Base-by-base conservation (phyloP, 495 filamentous ascomycete species). In the Apodospora peruviana region DNA sequence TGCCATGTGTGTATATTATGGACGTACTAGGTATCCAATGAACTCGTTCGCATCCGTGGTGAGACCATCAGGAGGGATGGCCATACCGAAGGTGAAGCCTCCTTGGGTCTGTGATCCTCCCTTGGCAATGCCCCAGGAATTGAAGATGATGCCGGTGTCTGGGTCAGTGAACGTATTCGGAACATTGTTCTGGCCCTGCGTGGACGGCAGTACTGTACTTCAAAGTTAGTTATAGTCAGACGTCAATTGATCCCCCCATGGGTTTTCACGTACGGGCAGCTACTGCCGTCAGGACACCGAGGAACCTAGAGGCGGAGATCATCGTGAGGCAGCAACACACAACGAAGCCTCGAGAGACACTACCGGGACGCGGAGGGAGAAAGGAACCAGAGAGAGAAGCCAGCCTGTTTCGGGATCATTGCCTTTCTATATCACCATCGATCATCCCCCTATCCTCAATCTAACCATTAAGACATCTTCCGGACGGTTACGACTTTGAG, bases 21-120 rank as follows among this genome's bases (percentile, higher is more conserved):
- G 54, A 40, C 74, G 2, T 65, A 78, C 75, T 51, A 79, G 64
- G 41, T 72, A 60, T 17, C 82, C 82, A 53, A 84, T 79, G 49
- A 81, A 84, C 53, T 84, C 81, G 32, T 58, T 68, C 4, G 75
- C 71, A 53, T 82, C 68, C 18, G 64, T 69, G 2, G 68, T 67
- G n/a, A 76, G 65, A 18, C 71, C 72, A 49, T 74, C 64, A 5
- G 60, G 51, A 5, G 82, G 82, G 29, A 85, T 61, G 10, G 78
- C 71, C 40, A 83, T 55, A 62, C 82, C 82, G 52, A 76, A 76
- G 40, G 74, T 79, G 46, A 72, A 69, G 20, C 58, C 60, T 0
- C 73, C 74, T n/a, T 52, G 47, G 4, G 60, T 64, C 38, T 62
- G 57, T 8, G 58, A 14, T 16, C 37, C 34, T 16, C 56, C 62